Evolutionary conservation across 2,329 filamentous ascomycete genomes (phyloP).

Genomic region (Emmonsiellopsis sp.): DNA sequence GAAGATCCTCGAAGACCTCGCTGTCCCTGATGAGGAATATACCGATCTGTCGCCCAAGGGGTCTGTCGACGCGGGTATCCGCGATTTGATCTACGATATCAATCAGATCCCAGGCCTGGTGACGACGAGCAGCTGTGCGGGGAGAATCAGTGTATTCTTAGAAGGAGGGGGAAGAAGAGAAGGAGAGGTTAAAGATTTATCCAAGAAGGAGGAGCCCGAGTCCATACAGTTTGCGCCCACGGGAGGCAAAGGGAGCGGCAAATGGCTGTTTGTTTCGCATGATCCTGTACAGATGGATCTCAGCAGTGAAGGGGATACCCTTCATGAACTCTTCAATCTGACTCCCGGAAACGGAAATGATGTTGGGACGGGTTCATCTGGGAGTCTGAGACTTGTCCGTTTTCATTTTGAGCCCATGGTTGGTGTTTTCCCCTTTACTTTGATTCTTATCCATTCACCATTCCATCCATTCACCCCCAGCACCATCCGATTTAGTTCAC

Average conservation of each 20-base stretch:
- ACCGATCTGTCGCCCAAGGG: constrained; percentile 84
- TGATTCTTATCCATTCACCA: neutral
- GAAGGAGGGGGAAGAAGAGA: constrained; percentile 55
- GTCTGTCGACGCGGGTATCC: constrained; percentile 69
- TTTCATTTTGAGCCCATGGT: constrained; percentile 97
- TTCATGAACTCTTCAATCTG: constrained; percentile 37
- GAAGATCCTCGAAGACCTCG: constrained; percentile 62
- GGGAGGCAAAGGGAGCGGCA: constrained; percentile 77
- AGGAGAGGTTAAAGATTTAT: constrained; percentile 1
- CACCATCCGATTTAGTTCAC: neutral
- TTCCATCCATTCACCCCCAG: neutral
- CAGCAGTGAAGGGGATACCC: constrained; percentile 18
- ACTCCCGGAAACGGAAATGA: constrained; percentile 22
- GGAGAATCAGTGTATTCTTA: constrained; percentile 76
- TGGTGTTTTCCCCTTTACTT: constrained; percentile 26
- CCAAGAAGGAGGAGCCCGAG: constrained; percentile 12
- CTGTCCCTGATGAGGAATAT: constrained; percentile 61
- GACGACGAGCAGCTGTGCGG: constrained; percentile 89
- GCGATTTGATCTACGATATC: constrained; percentile 66
- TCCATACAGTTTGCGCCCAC: constrained; percentile 46
- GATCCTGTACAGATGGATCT: constrained; percentile 46
- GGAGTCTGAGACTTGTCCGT: constrained; percentile 51
- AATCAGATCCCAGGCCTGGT: constrained; percentile 68
- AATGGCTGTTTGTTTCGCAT: constrained; percentile 85
- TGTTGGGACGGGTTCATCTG: constrained; percentile 36